phyloP scores from a whole-genome alignment of 1,139 yeast genomes.

The Sugiyamaella xylanicola region DNA sequence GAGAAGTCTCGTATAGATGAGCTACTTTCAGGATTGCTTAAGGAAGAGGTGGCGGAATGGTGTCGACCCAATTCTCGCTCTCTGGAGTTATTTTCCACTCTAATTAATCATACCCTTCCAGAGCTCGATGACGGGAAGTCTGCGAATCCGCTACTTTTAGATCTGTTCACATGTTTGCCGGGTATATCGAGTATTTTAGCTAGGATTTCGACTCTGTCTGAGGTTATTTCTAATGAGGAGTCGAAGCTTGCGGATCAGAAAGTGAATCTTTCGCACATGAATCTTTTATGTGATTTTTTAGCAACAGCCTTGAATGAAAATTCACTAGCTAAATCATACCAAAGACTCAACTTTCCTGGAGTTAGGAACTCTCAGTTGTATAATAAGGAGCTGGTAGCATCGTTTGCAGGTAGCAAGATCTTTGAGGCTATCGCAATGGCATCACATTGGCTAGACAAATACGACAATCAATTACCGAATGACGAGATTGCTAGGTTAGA shows the following conservation, averaged over 20 bases:
- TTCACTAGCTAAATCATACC: not conserved
- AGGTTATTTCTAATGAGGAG: slow-evolving; percentile 12
- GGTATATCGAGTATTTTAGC: slow-evolving; percentile 26
- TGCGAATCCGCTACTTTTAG: slow-evolving; percentile 10
- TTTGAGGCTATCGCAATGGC: slow-evolving; percentile 26
- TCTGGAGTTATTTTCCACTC: slow-evolving; percentile 25
- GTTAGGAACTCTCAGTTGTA: slow-evolving; percentile 13
- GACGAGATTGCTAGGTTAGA: slow-evolving; percentile 14
- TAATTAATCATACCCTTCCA: slow-evolving; percentile 29
- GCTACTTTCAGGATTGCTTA: slow-evolving; percentile 1
- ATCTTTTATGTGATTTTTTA: slow-evolving; percentile 4
- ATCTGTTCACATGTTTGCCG: slow-evolving; percentile 25
- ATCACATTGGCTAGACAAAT: slow-evolving; percentile 19
- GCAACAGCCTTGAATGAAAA: not conserved
- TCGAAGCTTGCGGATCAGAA: slow-evolving; percentile 11
- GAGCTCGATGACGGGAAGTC: slow-evolving; percentile 17
- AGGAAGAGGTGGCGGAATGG: not conserved
- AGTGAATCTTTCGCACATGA: slow-evolving; percentile 15
- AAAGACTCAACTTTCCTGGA: slow-evolving; percentile 4
- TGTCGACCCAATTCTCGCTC: slow-evolving; percentile 11
- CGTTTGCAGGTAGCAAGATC: slow-evolving; percentile 29
- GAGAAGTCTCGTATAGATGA: slow-evolving; percentile 3
- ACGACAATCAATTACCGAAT: slow-evolving; percentile 12
- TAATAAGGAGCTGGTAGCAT: slow-evolving; percentile 16
- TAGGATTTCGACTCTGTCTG: slow-evolving; percentile 19